Base-by-base conservation (phyloP, 257 asterid genomes). In the Solanum dulcamara region DNA sequence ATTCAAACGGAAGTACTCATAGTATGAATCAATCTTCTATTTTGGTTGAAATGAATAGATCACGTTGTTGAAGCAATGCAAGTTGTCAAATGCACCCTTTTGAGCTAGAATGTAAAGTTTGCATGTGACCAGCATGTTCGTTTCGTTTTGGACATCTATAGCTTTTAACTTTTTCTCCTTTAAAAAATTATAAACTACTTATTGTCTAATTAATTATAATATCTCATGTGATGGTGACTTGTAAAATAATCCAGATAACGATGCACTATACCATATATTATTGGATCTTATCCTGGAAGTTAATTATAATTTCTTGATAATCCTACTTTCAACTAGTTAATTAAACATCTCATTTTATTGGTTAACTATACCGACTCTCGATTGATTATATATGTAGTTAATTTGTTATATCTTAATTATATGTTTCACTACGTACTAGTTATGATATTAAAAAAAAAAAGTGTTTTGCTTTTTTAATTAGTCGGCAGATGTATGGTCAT, bases 401-500 rank as follows among this genome's bases (percentile, higher is more conserved):
- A n/a, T 35, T 2, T 67, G 35, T 6, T 33, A 68, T 14, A 35
- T n/a, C n/a, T n/a, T n/a, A n/a, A n/a, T 32, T 18, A 68, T 18
- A 68, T 68, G 5, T 67, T 40, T 3, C 15, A 28, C n/a, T n/a
- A n/a, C n/a, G n/a, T 62, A 66, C 9, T 40, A 40, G 44, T 40
- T 44, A 10, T 55, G 28, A 22, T 59, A 59, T 24, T n/a, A 40
- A 75, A 35, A 70, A 18, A 13, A 4, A 35, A 70, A 18, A 13
- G 2, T 26, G 0, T 0, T 14, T 44, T 24, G 12, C 1, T 5
- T 26, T 74, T 42, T 72, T 28, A 4, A 30, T 48, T 30, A 92
- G 96, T 77, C 90, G 89, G 97, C 95, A 30, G 96, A 94, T 90
- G 95, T 91, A 62, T 94, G 96, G 95, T 92, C 96, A 17, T 91